Percentiles rank a stretch among this genome's conserved stretches.
Evolutionary conservation across 2,329 filamentous ascomycete genomes (phyloP).

Genomic region (Endoconidiophora polonica): DNA sequence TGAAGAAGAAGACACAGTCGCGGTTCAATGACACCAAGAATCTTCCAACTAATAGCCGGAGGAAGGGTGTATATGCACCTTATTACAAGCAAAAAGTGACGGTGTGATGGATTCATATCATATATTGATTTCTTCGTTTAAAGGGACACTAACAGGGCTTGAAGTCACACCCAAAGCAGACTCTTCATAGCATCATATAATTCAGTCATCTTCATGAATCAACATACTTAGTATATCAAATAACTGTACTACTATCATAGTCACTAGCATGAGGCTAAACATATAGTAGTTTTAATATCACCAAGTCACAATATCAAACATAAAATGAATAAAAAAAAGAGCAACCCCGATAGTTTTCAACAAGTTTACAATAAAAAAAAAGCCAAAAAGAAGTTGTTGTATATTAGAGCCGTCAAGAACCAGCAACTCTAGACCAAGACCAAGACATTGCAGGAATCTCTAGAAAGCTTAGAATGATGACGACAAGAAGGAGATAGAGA

Average conservation of each 20-base stretch:
- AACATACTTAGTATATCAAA: neutral
- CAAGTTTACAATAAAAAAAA: too few species aligned
- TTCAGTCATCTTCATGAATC: neutral
- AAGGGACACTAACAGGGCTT: neutral
- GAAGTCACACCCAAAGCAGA: too few species aligned
- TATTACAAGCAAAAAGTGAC: neutral
- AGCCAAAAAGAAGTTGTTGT: conserved; percentile 10
- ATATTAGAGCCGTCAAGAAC: conserved; percentile 13
- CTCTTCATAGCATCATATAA: neutral
- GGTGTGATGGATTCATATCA: neutral
- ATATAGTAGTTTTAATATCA: too few species aligned
- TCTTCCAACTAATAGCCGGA: neutral
- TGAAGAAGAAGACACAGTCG: neutral
- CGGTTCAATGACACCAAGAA: neutral
- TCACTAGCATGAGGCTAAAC: too few species aligned
- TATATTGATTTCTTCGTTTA: too few species aligned
- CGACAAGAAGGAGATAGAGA: neutral
- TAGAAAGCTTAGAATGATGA: neutral
- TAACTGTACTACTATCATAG: neutral
- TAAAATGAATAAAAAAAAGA: too few species aligned
- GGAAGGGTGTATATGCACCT: neutral
- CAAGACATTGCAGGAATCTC: conserved; percentile 9
- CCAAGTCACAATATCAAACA: too few species aligned
- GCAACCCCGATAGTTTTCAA: too few species aligned
- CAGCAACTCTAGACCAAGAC: conserved; percentile 13